Evolutionary conservation across 2,329 filamentous ascomycete genomes (phyloP).

Genomic region (Chrysosphaeria jannelii): DNA sequence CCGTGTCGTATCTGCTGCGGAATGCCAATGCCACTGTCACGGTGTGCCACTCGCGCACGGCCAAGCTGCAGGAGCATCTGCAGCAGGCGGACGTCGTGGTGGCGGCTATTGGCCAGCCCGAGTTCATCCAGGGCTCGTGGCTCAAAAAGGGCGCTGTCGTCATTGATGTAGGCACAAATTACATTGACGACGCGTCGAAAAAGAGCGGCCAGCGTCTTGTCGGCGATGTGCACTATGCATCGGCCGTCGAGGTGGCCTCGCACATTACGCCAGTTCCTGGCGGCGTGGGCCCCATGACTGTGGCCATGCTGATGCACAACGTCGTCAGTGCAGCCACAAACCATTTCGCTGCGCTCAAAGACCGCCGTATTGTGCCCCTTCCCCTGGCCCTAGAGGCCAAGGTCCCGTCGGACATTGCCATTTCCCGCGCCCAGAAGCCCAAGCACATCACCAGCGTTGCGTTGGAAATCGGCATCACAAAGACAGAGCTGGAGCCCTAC

Average conservation of each 20-base stretch:
- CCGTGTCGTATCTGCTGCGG: slow-evolving; percentile 81
- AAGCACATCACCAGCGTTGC: slow-evolving; percentile 72
- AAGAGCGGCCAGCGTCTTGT: slow-evolving; percentile 83
- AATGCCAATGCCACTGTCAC: slow-evolving; percentile 94
- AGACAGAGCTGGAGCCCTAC: slow-evolving; percentile 81
- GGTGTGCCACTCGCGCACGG: slow-evolving; percentile 74
- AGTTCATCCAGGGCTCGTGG: slow-evolving; percentile 85
- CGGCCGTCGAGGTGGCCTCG: slow-evolving; percentile 59
- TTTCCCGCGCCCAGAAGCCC: slow-evolving; percentile 70
- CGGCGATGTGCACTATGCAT: slow-evolving; percentile 79
- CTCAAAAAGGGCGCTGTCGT: slow-evolving; percentile 84
- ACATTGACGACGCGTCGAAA: slow-evolving; percentile 61
- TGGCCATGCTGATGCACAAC: slow-evolving; percentile 92
- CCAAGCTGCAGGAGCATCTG: slow-evolving; percentile 39
- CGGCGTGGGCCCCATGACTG: slow-evolving; percentile 94
- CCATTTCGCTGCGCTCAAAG: slow-evolving; percentile 60
- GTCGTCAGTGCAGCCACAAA: slow-evolving; percentile 61
- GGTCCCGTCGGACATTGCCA: slow-evolving; percentile 84
- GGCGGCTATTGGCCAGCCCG: slow-evolving; percentile 65
- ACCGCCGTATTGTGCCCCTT: slow-evolving; percentile 52
- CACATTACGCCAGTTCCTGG: slow-evolving; percentile 89
- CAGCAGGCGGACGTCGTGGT: slow-evolving; percentile 72
- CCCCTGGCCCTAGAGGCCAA: slow-evolving; percentile 50
- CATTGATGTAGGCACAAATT: slow-evolving; percentile 95
- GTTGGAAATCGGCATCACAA: slow-evolving; percentile 58